Evolutionary conservation across 2,329 filamentous ascomycete genomes (phyloP).

Genomic region (Thelonectria rubi): DNA sequence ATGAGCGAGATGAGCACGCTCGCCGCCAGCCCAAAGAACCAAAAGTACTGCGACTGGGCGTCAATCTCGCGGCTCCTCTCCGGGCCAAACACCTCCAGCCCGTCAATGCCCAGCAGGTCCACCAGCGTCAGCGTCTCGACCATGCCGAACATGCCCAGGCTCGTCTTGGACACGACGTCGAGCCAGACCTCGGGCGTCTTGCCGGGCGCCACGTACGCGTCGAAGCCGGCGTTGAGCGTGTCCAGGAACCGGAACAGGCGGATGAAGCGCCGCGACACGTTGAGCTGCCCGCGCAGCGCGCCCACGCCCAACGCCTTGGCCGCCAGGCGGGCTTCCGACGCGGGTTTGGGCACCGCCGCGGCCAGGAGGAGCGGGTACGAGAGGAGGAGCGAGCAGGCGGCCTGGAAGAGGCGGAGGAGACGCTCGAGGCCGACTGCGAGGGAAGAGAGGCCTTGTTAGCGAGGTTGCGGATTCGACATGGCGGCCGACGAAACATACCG

Average conservation of each 20-base stretch:
- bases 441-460: too few relatives aligned
- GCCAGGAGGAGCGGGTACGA: constrained; percentile 54
- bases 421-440: constrained; percentile 68
- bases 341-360: constrained; percentile 41
- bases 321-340: constrained; percentile 32
- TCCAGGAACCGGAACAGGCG: constrained; percentile 75
- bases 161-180: constrained; percentile 65
- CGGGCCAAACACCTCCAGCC: constrained; percentile 62
- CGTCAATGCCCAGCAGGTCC: constrained; percentile 56
- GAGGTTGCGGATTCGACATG: constrained; percentile 5
- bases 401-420: constrained; percentile 66
- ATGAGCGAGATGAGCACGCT: constrained; percentile 57
- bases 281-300: constrained; percentile 53
- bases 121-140: constrained; percentile 72
- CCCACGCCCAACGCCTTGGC: constrained; percentile 47
- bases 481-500: constrained; percentile 48
- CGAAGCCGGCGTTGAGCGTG: constrained; percentile 62
- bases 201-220: constrained; percentile 47
- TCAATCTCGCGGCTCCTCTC: constrained; percentile 58
- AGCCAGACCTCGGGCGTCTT: constrained; percentile 55
- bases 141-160: constrained; percentile 72
- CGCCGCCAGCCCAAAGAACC: constrained; percentile 70
- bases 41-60: constrained; percentile 72
- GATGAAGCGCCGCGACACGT: constrained; percentile 67
- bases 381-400: constrained; percentile 58